phyloP scores from a whole-genome alignment of 1,139 yeast genomes.

The Lodderomyces orthopsilosis region DNA sequence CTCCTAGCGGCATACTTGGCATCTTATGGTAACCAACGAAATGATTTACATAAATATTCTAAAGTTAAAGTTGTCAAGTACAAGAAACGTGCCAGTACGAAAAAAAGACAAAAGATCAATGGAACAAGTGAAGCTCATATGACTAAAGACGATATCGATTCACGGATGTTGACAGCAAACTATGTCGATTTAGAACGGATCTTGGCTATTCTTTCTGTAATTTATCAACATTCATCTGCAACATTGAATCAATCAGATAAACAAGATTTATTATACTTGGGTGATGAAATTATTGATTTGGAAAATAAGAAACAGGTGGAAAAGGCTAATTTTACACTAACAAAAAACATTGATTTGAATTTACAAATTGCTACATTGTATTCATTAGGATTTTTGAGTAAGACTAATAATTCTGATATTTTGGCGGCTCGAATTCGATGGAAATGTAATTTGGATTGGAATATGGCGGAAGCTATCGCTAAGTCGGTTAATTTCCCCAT shows the following conservation, averaged over 20 bases:
- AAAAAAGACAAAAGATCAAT: slow-evolving; percentile 2
- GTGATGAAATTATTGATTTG: slow-evolving; percentile 23
- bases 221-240: slow-evolving; percentile 43
- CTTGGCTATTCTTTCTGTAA: slow-evolving; percentile 62
- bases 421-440: slow-evolving; percentile 62
- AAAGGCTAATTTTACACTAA: slow-evolving; percentile 31
- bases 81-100: slow-evolving; percentile 27
- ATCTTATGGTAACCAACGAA: slow-evolving; percentile 58
- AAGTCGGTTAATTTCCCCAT: slow-evolving; percentile 54
- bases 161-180: slow-evolving; percentile 56
- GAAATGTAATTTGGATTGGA: slow-evolving; percentile 61
- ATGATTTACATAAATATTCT: slow-evolving; percentile 61
- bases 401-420: slow-evolving; percentile 53
- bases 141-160: slow-evolving; percentile 47
- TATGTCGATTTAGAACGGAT: slow-evolving; percentile 67
- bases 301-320: slow-evolving; percentile 37
- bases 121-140: slow-evolving; percentile 24
- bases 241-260: slow-evolving; percentile 27
- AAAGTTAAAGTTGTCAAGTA: slow-evolving; percentile 49
- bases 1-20: slow-evolving; percentile 71
- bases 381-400: slow-evolving; percentile 50
- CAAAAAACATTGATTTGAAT: slow-evolving; percentile 47
- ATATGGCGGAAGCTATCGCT: slow-evolving; percentile 49
- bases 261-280: slow-evolving; percentile 24
- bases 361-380: slow-evolving; percentile 61